Conservation (phyloP, 2,329 filamentous ascomycete species). For the Thelonectria discophora region DNA sequence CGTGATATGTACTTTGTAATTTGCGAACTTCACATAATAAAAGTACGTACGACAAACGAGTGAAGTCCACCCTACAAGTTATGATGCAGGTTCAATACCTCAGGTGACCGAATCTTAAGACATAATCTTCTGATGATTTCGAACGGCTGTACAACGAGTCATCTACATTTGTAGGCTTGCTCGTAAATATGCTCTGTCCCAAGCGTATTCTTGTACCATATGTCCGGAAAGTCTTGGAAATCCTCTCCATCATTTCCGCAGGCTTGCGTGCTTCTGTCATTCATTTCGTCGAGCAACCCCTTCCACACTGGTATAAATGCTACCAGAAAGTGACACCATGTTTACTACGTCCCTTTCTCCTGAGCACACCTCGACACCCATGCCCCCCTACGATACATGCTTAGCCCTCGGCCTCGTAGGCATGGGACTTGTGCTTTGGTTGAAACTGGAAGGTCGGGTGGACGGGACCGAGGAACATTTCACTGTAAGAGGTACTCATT, state of each 20-base stretch:
- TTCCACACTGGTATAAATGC: not conserved
- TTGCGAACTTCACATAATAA: no score
- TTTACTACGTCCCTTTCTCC: not conserved
- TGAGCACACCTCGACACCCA: not conserved
- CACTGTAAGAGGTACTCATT: conserved; percentile 61
- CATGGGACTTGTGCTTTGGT: conserved; percentile 97
- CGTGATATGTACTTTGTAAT: not conserved
- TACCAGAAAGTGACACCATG: not conserved
- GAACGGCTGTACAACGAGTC: not conserved
- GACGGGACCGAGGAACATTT: conserved; percentile 96
- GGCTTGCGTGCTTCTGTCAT: not conserved
- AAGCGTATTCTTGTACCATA: not conserved
- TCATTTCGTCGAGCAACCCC: conserved; percentile 6
- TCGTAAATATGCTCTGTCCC: not conserved
- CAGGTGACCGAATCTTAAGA: no score
- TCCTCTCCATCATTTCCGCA: not conserved
- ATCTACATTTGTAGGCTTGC: not conserved
- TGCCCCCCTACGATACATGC: not conserved
- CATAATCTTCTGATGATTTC: not conserved
- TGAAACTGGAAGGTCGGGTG: conserved; percentile 92
- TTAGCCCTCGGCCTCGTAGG: conserved; percentile 81
- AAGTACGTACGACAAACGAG: no score
- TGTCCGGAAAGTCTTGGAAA: not conserved
- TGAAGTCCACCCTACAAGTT: not conserved
- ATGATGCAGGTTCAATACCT: no score